Base-by-base conservation (phyloP, 441 rosid species). In the Corymbia calophylla region DNA sequence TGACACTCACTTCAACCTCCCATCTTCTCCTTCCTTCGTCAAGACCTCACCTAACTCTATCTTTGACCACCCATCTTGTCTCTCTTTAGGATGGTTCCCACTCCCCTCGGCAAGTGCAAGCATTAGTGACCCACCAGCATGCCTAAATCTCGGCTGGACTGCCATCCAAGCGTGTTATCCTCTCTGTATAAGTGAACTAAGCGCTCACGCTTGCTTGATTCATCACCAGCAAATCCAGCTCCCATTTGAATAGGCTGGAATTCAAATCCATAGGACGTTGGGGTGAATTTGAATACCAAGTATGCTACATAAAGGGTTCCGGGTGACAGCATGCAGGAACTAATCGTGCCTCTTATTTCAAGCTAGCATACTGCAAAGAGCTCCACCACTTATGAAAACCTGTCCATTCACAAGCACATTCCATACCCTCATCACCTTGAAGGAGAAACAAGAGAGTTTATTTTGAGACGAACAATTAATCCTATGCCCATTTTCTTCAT, bases 341-440 rank as follows among this genome's bases (percentile, higher is more conserved):
- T 91, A 19, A 97, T 94, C 88, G 77, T 94, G 13, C 98, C 96
- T 1, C 90, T 89, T 51, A 97, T 92, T 88, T 95, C 97, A 27
- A 97, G 81, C 98, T 96, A 92, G 53, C 96, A 94, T 2, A 95
- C 98, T 16, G 25, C 6, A 3, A 89, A 49, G 35, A 97, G 94
- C 93, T 92, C 93, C 1, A 96, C 97, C 39, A 95, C 97, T 89
- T 94, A 95, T 53, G 91, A 91, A 73, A 96, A 97, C 91, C 98
- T 96, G 89, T 66, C 62, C 54, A 23, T 53, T 66, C 53, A 47
- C 51, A 14, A n/a, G 53, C 31, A 47, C 54, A 60, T 73, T 56
- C 60, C 27, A 56, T 56, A 21, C 8, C 27, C 21, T 73, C 3
- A 39, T 73, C 17, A 73, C 49, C 29, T 21, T 3, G 49, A 39